Base-by-base conservation (phyloP, 306 rosid species). In the Pachyrhizus erosus region DNA sequence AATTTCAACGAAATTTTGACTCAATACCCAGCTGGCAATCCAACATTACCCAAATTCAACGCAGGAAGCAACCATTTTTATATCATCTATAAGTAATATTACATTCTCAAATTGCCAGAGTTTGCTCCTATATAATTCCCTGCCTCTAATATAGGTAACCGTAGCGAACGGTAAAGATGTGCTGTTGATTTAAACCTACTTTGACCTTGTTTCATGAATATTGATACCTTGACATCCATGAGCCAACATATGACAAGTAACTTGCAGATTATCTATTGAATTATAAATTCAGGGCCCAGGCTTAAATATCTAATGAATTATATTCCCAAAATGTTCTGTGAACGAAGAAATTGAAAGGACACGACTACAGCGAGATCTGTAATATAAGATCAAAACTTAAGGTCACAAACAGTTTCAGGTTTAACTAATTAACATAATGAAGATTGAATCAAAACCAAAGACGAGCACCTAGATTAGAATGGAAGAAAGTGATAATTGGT, bases 301-400 rank as follows among this genome's bases (percentile, higher is more conserved):
- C 42, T 31, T 66, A n/a, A 67, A 64, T 61, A 39, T 65, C 79
- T 37, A 12, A 55, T 27, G 37, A 7, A 57, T 20, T 18, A 4
- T 27, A 42, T 23, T 20, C 46, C 67, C 2, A 26, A 66, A 12
- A 34, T n/a, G 20, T 61, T 60, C 62, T 43, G 14, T 23, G 17
- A 74, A 79, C 2, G 21, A 54, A 24, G 20, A 51, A 71, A 4
- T 39, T 71, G 37, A 52, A 31, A 1, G 64, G 14, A 34, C 65
- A 48, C 7, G 48, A n/a, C 24, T n/a, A 15, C 57, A 26, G 57
- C 57, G 15, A 48, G 75, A 80, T 70, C 79, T 76, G 76, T 17
- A 70, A 76, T 5, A 7, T 60, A 80, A 33, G 26, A 75, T 20
- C 9, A 57, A 55, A 66, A 54, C 49, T 20, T 42, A 15, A 7